Evolutionary conservation across 768 basidiomycete genomes (phyloP), one percentile per base, ranked within the genome.

Genomic region (Dentipellis sp.): DNA sequence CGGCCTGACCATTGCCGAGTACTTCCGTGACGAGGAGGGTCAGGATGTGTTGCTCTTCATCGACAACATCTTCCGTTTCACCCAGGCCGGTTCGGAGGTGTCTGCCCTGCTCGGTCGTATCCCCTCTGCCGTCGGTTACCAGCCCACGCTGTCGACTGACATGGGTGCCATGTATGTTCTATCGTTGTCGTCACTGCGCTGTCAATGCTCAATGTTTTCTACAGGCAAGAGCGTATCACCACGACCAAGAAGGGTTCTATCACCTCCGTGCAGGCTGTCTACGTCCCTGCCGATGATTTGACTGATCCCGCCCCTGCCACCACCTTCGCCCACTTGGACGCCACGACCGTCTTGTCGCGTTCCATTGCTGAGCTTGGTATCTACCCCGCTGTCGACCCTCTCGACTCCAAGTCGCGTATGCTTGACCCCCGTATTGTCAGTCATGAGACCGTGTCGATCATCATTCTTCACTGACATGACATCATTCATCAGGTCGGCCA

Each of bases 21-120:
- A 98, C 79, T 99, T 99, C 97, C 94, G 97, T 86, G 97, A 99
- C 67, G 95, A 98, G 78, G 95, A 99, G 78, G 97, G 97, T 62
- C 97, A 99, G 75, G 97, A 99, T 74, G 97, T 99, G 80, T 82
- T 99, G 71, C 86, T 99, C 70, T 99, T 99, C 83, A 99, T 99
- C 71, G 97, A 99, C 89, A 99, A 99, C 85, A 99, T 99, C 77
- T 99, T 99, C 97, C 94, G 97, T 71, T 99, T 99, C 91, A 99
- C 97, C 65, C 97, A 98, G 75, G 97, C 97, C 68, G 97, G 97
- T 86, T 99, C 97, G 62, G 97, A 98, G 73, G 97, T 98, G 80
- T 99, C 97, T 77, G 97, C 97, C 62, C 75, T 99, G 66, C 90
- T 98, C 64, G 97, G 97, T 82, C 97, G 97, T 92, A 99, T 98